Base-by-base conservation (phyloP, 2,329 filamentous ascomycete genomes). In the Rachicladosporium sp. region DNA sequence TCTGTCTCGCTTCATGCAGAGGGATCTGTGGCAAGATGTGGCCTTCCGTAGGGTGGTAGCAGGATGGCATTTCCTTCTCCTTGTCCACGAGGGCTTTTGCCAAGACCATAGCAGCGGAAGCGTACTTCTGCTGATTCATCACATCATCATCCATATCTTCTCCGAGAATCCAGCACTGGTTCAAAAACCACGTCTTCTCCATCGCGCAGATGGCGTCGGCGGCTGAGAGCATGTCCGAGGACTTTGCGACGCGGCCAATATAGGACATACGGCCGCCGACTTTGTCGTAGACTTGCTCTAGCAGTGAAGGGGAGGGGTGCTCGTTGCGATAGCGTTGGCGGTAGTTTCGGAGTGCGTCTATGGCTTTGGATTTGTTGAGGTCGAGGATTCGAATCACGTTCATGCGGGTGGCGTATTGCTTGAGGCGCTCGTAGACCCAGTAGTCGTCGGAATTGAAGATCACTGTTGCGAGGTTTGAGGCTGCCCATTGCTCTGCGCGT, bases 391-490 rank as follows among this genome's bases (percentile, higher is more conserved):
- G 78, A 30, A 93, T 80, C 4, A 98, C 82, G 55, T 95, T 88
- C 85, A 98, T 93, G 34, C 91, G 78, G 2, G 88, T 94, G 3
- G 87, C 85, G 43, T 94, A 80, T 58, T 85, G 80, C 68, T 95
- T 95, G 38, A 98, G 67, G 10, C 88, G 76, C 60, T 98, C 91
- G 54, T 95, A 96, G 1, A 98, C 83, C 91, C 91, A 98, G 63
- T 94, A 98, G 58, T 96, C 91, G 61, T 98, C 91, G 39, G 80
- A 88, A 63, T 95, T 96, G 65, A 98, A 87, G 29, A 98, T 79
- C 69, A 86, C 75, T 1, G 91, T 96, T 23, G 93, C 84, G 6
- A 98, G 72, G 48, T 86, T 89, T 12, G 83, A 78, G 1, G 89
- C 91, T 1, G 91, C 89, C 91, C 91, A 98, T 60, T 91, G 83